phyloP scores from a whole-genome alignment of 148 eudicot species.

The Camellia japonica region DNA sequence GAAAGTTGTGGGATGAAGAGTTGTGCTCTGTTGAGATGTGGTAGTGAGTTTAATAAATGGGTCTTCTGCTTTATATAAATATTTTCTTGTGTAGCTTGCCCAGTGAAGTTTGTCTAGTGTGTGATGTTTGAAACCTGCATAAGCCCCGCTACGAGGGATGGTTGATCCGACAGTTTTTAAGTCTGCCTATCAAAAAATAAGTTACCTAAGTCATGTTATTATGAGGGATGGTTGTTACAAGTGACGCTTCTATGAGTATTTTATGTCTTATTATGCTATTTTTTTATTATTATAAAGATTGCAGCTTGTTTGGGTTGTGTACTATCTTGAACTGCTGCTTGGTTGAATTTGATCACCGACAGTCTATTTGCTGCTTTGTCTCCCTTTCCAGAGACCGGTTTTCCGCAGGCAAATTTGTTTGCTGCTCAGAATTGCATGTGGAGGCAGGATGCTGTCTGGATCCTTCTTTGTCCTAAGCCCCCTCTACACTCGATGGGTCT shows the following conservation, averaged over 20 bases:
- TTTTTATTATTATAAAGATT: background rate
- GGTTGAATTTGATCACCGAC: background rate
- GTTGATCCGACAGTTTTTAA: too few species aligned
- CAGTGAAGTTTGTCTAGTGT: background rate
- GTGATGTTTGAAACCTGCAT: background rate
- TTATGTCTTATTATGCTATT: background rate
- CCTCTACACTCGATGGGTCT: too few species aligned
- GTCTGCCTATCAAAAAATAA: too few species aligned
- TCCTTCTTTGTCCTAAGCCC: too few species aligned
- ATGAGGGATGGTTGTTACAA: background rate
- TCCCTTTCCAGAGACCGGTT: too few species aligned
- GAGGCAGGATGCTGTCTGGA: too few species aligned
- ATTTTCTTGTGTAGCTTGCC: slow-evolving; percentile 2
- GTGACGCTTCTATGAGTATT: background rate
- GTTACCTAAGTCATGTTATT: too few species aligned
- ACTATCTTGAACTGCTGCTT: background rate
- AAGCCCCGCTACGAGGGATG: background rate
- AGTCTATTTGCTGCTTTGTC: background rate
- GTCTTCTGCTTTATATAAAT: background rate
- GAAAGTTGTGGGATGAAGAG: slow-evolving; percentile 42
- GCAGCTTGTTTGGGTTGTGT: background rate
- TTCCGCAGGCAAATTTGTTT: too few species aligned
- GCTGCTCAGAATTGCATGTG: too few species aligned
- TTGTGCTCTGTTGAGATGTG: background rate
- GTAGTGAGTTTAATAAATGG: background rate